These are phyloP conservation scores for Wallacemonas collosoma DNA, from an alignment of 208 protist species.

Conservation along the genomic window DNA sequence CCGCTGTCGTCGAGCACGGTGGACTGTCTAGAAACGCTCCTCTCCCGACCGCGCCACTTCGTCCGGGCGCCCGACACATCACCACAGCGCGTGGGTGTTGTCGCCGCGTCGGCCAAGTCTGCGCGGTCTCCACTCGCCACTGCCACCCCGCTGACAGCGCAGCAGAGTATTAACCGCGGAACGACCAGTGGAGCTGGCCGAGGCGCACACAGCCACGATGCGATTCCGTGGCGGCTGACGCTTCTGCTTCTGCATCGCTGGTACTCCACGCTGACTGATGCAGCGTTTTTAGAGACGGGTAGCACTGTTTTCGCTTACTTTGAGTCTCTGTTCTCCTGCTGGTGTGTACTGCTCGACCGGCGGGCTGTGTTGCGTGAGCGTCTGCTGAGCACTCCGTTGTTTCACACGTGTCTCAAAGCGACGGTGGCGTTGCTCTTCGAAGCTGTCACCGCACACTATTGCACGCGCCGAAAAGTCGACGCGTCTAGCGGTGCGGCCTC, in stretches of 20 bases:
- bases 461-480: conserved; percentile 1
- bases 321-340: conserved; percentile 16
- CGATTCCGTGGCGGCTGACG: conserved; percentile 6
- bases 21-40: conserved; percentile 4
- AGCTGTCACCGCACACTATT: conserved; percentile 3
- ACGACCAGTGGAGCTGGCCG: conserved; percentile 3
- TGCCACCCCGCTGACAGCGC: neutral
- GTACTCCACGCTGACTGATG: conserved; percentile 2
- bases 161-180: conserved; percentile 3
- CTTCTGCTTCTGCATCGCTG: conserved; percentile 11
- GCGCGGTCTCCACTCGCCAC: neutral
- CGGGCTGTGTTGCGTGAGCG: conserved; percentile 1
- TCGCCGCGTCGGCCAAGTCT: neutral
- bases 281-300: conserved; percentile 12
- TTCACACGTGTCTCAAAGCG: conserved; percentile 8
- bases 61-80: neutral
- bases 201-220: neutral
- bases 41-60: conserved; percentile 8
- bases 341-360: conserved; percentile 11
- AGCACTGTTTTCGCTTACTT: conserved; percentile 9
- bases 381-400: neutral
- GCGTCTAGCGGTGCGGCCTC: neutral
- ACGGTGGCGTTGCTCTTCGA: conserved; percentile 3
- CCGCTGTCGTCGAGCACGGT: conserved; percentile 7
- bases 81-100: neutral